Conservation (phyloP, 495 filamentous ascomycete species). For the Daldinia grandis region DNA sequence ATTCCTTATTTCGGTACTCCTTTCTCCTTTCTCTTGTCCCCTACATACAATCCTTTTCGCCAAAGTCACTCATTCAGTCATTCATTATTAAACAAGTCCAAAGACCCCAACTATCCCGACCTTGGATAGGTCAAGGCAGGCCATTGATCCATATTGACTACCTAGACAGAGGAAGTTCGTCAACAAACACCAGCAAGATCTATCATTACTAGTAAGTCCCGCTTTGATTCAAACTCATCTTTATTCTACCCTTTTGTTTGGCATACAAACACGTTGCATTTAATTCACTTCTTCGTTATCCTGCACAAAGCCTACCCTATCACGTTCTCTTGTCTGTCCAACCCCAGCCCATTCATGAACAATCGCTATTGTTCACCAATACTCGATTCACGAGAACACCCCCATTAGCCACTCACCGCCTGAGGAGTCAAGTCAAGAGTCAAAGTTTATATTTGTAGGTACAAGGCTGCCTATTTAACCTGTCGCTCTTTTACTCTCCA, state of each 20-base stretch:
- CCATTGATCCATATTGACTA: conserved; percentile 11
- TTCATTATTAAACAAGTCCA: conserved; percentile 26
- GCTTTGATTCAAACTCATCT: conserved; percentile 11
- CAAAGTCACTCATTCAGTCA: conserved; percentile 35
- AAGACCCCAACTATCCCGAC: conserved; percentile 9
- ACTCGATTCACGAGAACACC: conserved; percentile 4
- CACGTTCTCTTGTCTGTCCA: neutral
- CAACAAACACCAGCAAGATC: conserved; percentile 19
- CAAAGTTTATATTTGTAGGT: neutral
- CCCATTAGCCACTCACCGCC: neutral
- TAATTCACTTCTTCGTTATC: conserved; percentile 2
- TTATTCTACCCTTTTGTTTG: conserved; percentile 23
- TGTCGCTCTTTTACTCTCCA: neutral
- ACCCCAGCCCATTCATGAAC: conserved; percentile 22
- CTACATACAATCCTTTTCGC: conserved; percentile 24
- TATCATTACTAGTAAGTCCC: conserved; percentile 38
- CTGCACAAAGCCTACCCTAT: conserved; percentile 16
- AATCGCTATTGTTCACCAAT: conserved; percentile 36
- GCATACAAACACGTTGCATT: conserved; percentile 21
- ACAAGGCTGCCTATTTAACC: neutral
- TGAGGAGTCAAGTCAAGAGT: conserved; percentile 1
- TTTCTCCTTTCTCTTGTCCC: conserved; percentile 28
- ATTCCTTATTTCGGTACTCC: conserved; percentile 19
- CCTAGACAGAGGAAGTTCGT: conserved; percentile 8
- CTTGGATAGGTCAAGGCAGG: conserved; percentile 10